phyloP scores from a whole-genome alignment of 805 yeast species.

The Saccharomycopsis vini region DNA sequence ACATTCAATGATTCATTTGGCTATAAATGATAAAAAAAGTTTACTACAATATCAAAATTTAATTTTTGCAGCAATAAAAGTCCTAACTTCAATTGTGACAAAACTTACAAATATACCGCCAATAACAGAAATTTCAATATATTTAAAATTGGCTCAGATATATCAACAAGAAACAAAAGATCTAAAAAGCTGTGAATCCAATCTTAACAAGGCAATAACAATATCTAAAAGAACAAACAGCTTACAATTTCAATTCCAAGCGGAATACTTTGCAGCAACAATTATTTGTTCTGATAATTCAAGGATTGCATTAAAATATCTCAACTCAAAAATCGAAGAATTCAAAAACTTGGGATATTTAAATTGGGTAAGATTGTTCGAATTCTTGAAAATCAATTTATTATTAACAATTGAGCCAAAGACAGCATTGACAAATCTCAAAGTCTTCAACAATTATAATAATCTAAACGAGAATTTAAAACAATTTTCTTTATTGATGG shows the following conservation, averaged over 20 bases:
- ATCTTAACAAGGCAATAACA: slow-evolving; percentile 17
- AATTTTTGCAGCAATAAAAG: slow-evolving; percentile 14
- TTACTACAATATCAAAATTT: slow-evolving; percentile 8
- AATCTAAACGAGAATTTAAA: slow-evolving; percentile 1
- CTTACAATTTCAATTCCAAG: slow-evolving; percentile 12
- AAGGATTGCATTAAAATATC: slow-evolving; percentile 11
- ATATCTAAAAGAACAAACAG: slow-evolving; percentile 7
- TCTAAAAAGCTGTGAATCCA: slow-evolving; percentile 5
- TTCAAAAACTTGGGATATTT: slow-evolving; percentile 9
- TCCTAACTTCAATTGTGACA: slow-evolving; percentile 9
- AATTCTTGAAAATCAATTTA: slow-evolving; percentile 8
- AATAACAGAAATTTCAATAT: slow-evolving; percentile 7
- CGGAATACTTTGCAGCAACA: slow-evolving; percentile 14
- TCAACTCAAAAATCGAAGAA: slow-evolving; percentile 12
- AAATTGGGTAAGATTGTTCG: slow-evolving; percentile 15
- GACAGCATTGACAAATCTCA: slow-evolving; percentile 5
- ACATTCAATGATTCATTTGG: slow-evolving; percentile 5
- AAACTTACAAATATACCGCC: slow-evolving; percentile 11
- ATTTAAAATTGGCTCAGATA: slow-evolving; percentile 15
- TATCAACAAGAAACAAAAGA: slow-evolving; percentile 15
- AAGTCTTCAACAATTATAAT: slow-evolving; percentile 3
- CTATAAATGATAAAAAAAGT: background rate
- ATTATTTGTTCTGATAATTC: slow-evolving; percentile 8
- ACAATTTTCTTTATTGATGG: slow-evolving; percentile 8
- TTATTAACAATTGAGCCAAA: slow-evolving; percentile 8